These are phyloP conservation scores for Zymoseptoria pseudotritici DNA, from an alignment of 2,329 filamentous ascomycete genomes.

Conservation along the genomic window DNA sequence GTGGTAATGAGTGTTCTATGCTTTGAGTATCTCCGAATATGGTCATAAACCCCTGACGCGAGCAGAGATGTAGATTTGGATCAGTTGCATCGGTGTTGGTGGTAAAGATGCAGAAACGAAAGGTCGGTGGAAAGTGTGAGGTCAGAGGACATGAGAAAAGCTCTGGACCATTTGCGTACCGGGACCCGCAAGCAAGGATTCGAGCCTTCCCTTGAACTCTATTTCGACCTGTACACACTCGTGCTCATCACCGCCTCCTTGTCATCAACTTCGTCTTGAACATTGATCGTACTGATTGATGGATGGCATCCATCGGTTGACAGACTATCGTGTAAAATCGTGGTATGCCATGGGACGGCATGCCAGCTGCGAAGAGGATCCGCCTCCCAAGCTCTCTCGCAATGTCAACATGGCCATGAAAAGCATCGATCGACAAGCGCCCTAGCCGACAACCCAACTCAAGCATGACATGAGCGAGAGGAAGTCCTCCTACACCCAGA, in stretches of 20 bases:
- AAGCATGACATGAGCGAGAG: not conserved
- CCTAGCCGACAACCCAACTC: not conserved
- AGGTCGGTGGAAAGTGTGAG: not conserved
- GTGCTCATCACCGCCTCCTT: not conserved
- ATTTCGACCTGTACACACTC: not conserved
- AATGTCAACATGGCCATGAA: not conserved
- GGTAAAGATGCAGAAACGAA: not conserved
- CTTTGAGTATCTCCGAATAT: not conserved
- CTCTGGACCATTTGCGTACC: not conserved
- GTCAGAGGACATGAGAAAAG: not conserved
- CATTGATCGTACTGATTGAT: not conserved
- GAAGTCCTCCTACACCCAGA: not conserved
- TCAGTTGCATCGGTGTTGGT: conserved; percentile 1
- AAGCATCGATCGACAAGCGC: not conserved
- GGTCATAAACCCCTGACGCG: conserved; percentile 6
- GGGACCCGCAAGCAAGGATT: not conserved
- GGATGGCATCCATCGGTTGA: not conserved
- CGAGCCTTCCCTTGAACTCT: not conserved
- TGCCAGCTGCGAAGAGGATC: not conserved
- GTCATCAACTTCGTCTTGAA: not conserved
- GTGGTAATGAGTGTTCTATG: not conserved
- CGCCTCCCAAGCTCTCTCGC: not conserved
- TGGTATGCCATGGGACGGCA: not conserved
- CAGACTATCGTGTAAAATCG: not conserved
- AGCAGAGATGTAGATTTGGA: conserved; percentile 2